These are phyloP conservation scores for Talaromyces marneffei DNA, from an alignment of 2,329 filamentous ascomycete genomes.

Conservation along the genomic window DNA sequence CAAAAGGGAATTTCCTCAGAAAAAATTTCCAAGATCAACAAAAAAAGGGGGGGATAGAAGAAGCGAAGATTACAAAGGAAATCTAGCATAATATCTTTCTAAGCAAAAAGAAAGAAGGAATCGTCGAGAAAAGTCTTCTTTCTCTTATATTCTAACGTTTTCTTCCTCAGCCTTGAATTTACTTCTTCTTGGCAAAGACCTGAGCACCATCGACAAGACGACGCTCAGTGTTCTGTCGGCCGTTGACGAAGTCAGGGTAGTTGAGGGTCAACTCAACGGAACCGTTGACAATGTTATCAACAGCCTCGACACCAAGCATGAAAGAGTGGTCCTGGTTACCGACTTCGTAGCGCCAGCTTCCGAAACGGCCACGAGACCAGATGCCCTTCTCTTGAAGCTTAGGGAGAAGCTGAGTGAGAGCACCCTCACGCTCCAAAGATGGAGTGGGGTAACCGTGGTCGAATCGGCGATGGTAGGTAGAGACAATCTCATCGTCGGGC, in stretches of 20 bases:
- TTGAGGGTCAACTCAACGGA: conserved; percentile 89
- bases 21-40: not conserved
- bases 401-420: conserved; percentile 85
- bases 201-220: conserved; percentile 58
- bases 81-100: conserved; percentile 12
- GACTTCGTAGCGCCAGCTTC: conserved; percentile 95
- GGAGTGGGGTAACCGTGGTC: conserved; percentile 98
- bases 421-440: conserved; percentile 87
- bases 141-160: not conserved
- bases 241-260: conserved; percentile 94
- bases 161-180: conserved; percentile 3
- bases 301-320: conserved; percentile 93
- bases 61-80: conserved; percentile 5
- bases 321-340: conserved; percentile 98
- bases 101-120: not conserved
- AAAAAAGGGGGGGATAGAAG: not conserved
- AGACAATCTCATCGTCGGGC: conserved; percentile 88
- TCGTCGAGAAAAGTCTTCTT: not conserved
- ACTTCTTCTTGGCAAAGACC: conserved; percentile 46
- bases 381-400: conserved; percentile 89
- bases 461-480: conserved; percentile 95
- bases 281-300: conserved; percentile 82
- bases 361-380: conserved; percentile 92
- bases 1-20: not conserved
- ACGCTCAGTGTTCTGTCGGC: conserved; percentile 57